Percentiles rank a stretch among this genome's conserved stretches.
Evolutionary conservation across 1,139 yeast genomes (phyloP).

Genomic region (Pneumocystis sp.): DNA sequence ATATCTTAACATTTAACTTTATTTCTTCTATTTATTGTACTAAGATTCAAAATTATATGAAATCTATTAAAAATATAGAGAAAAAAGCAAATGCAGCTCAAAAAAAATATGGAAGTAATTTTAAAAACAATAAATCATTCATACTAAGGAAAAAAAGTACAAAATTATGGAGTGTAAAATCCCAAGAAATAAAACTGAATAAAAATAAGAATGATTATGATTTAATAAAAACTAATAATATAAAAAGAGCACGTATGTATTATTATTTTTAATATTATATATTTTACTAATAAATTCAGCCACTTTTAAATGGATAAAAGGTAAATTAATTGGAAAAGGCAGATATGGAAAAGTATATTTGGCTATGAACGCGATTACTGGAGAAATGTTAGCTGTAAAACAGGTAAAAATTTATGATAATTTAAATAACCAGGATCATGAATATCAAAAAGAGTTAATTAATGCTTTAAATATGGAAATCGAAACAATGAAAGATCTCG

Average conservation of each 20-base stretch:
- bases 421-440: conserved; percentile 31
- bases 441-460: conserved; percentile 41
- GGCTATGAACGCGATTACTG: conserved; percentile 88
- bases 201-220: conserved; percentile 21
- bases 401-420: conserved; percentile 63
- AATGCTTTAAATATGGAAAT: conserved; percentile 85
- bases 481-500: conserved; percentile 83
- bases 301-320: conserved; percentile 85
- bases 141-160: conserved; percentile 42
- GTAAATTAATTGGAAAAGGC: conserved; percentile 92
- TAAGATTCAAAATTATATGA: conserved; percentile 35
- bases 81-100: conserved; percentile 67
- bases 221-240: background rate
- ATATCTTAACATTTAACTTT: background rate
- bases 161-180: conserved; percentile 94
- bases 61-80: conserved; percentile 83
- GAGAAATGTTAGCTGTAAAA: conserved; percentile 97
- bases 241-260: conserved; percentile 1
- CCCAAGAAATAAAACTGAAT: conserved; percentile 74
- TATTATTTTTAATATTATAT: background rate
- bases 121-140: conserved; percentile 16
- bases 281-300: conserved; percentile 1
- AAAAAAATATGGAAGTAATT: conserved; percentile 25
- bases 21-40: background rate
- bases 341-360: conserved; percentile 92